These are phyloP conservation scores for Cucurbita argyrosperma DNA, from an alignment of 306 rosid species.

Conservation along the genomic window DNA sequence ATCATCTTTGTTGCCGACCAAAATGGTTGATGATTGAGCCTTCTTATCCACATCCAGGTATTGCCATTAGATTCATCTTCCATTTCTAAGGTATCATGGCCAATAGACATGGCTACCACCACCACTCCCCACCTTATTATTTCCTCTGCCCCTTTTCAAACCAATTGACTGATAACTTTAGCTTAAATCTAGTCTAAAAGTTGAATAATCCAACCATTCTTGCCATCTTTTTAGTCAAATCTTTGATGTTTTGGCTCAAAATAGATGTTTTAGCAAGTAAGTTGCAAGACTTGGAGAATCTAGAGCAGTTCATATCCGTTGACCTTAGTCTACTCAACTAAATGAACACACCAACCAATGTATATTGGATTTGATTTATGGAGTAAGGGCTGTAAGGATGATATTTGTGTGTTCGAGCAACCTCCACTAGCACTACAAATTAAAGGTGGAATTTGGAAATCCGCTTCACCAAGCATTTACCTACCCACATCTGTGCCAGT, in stretches of 20 bases:
- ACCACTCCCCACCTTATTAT: background rate
- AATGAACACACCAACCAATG: no score
- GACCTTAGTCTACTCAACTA: no score
- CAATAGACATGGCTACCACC: background rate
- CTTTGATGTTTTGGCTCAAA: no score
- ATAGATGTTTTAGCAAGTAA: no score
- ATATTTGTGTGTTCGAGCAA: background rate
- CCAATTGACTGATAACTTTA: background rate
- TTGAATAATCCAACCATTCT: no score
- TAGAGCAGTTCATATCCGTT: no score
- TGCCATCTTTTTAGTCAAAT: no score
- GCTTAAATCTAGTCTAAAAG: no score
- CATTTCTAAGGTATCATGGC: background rate
- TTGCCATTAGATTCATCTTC: constrained; percentile 1
- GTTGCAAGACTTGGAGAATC: no score
- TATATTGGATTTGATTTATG: no score
- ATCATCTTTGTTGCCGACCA: background rate
- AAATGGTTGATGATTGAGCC: background rate
- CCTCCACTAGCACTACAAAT: background rate
- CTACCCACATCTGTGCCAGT: background rate
- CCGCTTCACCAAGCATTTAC: background rate
- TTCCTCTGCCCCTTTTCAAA: background rate
- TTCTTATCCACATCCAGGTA: background rate
- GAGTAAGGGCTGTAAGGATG: no score
- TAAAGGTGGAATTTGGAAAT: background rate